phyloP scores from a whole-genome alignment of 805 yeast genomes.

The Wickerhamiella parazyma region DNA sequence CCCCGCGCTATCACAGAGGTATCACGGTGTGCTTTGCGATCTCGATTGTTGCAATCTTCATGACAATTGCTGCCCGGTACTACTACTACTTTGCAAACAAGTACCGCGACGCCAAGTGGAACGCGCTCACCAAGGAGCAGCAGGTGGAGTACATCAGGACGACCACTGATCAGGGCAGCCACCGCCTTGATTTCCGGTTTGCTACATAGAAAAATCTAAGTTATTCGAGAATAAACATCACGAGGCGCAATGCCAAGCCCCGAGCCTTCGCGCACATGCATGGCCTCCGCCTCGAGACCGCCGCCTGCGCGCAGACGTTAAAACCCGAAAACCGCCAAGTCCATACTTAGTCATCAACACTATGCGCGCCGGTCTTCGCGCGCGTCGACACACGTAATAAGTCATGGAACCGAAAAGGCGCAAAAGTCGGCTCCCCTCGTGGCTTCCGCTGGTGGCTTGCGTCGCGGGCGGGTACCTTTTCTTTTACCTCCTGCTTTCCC shows the following conservation, averaged over 20 bases:
- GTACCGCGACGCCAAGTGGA: constrained; percentile 36
- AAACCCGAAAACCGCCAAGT: no score
- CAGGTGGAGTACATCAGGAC: constrained; percentile 32
- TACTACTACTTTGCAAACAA: constrained; percentile 26
- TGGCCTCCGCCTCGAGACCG: no score
- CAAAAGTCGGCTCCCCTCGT: background rate
- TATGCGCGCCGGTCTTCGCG: background rate
- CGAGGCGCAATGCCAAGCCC: no score
- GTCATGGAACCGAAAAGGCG: constrained; percentile 10
- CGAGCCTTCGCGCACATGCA: no score
- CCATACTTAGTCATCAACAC: background rate
- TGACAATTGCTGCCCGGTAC: constrained; percentile 19
- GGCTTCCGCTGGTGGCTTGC: constrained; percentile 3
- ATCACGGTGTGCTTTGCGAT: constrained; percentile 28
- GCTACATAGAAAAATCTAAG: background rate
- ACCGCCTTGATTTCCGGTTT: constrained; percentile 35
- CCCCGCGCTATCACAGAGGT: constrained; percentile 47
- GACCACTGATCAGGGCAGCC: constrained; percentile 41
- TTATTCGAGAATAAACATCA: no score
- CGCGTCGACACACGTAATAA: background rate
- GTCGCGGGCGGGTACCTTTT: constrained; percentile 2
- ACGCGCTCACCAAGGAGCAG: constrained; percentile 35
- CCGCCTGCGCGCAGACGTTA: no score
- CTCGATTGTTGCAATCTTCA: constrained; percentile 14
- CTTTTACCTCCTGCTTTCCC: constrained; percentile 4